phyloP scores from a whole-genome alignment of 2,329 filamentous ascomycete species.

The Coniochaeta prunicola region DNA sequence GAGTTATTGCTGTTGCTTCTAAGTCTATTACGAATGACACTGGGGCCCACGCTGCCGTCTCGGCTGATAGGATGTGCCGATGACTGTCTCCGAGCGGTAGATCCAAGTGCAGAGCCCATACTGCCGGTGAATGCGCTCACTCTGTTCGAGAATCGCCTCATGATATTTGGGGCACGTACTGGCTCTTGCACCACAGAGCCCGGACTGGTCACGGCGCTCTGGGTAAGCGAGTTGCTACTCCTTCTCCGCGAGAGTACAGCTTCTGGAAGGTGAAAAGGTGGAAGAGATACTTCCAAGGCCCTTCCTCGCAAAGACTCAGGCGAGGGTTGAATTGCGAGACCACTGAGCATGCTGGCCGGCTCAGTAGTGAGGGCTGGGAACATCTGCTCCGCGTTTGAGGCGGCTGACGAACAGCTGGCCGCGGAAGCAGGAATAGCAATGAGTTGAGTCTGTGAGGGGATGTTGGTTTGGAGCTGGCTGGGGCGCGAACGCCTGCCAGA shows the following conservation, averaged over 20 bases:
- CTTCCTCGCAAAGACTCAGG: slow-evolving; percentile 54
- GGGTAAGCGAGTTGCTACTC: slow-evolving; percentile 23
- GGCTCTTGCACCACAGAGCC: slow-evolving; percentile 51
- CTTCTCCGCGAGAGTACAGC: slow-evolving; percentile 55
- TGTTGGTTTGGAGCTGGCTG: slow-evolving; percentile 39
- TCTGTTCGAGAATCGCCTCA: slow-evolving; percentile 77
- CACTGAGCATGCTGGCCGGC: slow-evolving; percentile 43
- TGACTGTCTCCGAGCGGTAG: slow-evolving; percentile 48
- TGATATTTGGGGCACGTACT: slow-evolving; percentile 35
- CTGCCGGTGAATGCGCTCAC: slow-evolving; percentile 58
- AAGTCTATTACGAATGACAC: slow-evolving; percentile 62
- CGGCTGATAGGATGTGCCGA: slow-evolving; percentile 70
- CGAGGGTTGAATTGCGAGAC: slow-evolving; percentile 59
- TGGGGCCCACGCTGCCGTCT: slow-evolving; percentile 83
- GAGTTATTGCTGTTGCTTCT: slow-evolving; percentile 85
- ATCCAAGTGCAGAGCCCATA: slow-evolving; percentile 1
- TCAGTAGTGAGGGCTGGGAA: slow-evolving; percentile 54
- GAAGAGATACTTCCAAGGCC: slow-evolving; percentile 40
- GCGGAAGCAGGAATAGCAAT: slow-evolving; percentile 41
- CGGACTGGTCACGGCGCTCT: slow-evolving; percentile 30
- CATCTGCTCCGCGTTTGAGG: slow-evolving; percentile 46
- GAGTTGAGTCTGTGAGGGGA: slow-evolving; percentile 28
- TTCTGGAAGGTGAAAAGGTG: slow-evolving; percentile 65
- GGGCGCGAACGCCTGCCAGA: slow-evolving; percentile 24
- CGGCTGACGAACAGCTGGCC: slow-evolving; percentile 47